Percentiles rank a stretch among this genome's conserved stretches.
Conservation (phyloP, 2,329 filamentous ascomycete species). For the Phaeosphaeriaceae sp. region DNA sequence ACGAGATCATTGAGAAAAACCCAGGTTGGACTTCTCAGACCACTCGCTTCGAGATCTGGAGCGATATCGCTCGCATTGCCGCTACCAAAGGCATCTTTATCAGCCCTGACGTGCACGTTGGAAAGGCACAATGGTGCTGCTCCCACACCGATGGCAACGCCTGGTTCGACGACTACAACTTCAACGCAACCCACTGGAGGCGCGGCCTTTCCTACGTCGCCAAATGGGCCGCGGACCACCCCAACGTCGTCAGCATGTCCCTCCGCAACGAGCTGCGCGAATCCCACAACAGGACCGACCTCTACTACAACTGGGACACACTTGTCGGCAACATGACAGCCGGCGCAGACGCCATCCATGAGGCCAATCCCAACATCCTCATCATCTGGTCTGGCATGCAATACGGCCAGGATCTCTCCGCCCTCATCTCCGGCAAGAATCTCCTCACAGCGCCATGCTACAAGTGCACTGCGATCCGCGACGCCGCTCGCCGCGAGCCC, state of each 20-base stretch:
- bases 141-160: constrained; percentile 61
- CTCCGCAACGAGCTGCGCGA: constrained; percentile 65
- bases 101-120: constrained; percentile 40
- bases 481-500: constrained; percentile 53
- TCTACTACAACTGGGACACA: constrained; percentile 42
- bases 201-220: constrained; percentile 61
- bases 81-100: constrained; percentile 39
- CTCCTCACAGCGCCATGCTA: constrained; percentile 49
- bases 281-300: constrained; percentile 34
- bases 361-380: constrained; percentile 59
- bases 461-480: constrained; percentile 50
- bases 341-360: constrained; percentile 60
- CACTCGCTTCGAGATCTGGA: constrained; percentile 50
- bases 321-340: constrained; percentile 53
- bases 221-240: constrained; percentile 55
- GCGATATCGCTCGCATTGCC: constrained; percentile 33
- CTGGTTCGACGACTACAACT: constrained; percentile 64
- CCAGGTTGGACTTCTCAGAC: constrained; percentile 48
- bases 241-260: constrained; percentile 63
- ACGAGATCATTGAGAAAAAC: constrained; percentile 47
- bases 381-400: constrained; percentile 63
- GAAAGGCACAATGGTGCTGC: constrained; percentile 45
- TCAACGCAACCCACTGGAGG: constrained; percentile 63
- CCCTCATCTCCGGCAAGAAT: constrained; percentile 47
- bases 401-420: constrained; percentile 61